A percentile compares a stretch with the other conserved stretches of the same genome.
Evolutionary conservation across 345 rosid species (phyloP).

Genomic region (Syzygium aromaticum): DNA sequence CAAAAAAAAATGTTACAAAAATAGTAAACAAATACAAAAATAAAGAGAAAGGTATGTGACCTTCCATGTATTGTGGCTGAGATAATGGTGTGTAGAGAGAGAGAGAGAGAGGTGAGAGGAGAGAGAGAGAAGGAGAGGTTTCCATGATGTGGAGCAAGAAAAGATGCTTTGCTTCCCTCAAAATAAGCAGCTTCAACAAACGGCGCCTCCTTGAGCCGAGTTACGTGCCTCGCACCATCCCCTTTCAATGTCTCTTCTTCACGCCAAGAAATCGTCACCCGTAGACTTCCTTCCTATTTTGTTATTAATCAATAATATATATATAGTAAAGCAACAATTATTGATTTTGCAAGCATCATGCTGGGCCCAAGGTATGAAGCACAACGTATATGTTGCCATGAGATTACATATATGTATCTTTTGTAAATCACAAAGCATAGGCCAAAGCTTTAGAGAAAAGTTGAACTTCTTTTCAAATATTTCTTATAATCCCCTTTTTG

Average conservation of each 20-base stretch:
- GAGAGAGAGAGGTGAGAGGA: neutral
- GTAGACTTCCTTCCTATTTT: neutral
- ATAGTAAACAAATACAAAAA: neutral
- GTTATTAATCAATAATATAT: neutral
- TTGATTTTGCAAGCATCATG: neutral
- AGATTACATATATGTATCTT: neutral
- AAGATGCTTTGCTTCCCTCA: neutral
- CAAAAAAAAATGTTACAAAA: neutral
- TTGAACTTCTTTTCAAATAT: neutral
- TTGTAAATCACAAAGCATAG: too few relatives aligned
- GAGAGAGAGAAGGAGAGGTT: neutral
- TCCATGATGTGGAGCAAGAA: neutral
- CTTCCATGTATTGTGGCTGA: neutral
- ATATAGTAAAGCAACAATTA: neutral
- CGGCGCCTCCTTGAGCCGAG: neutral
- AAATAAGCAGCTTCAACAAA: neutral
- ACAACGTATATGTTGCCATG: neutral
- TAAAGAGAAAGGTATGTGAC: neutral
- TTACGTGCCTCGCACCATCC: neutral
- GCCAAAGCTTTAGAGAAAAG: neutral
- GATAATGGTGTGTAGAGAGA: neutral
- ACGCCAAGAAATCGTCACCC: neutral
- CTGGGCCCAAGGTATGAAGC: neutral
- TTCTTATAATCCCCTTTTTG: neutral
- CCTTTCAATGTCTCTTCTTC: neutral